Evolutionary conservation across 768 basidiomycete genomes (phyloP), one percentile per base, ranked within the genome.

Genomic region (Russula earlei): DNA sequence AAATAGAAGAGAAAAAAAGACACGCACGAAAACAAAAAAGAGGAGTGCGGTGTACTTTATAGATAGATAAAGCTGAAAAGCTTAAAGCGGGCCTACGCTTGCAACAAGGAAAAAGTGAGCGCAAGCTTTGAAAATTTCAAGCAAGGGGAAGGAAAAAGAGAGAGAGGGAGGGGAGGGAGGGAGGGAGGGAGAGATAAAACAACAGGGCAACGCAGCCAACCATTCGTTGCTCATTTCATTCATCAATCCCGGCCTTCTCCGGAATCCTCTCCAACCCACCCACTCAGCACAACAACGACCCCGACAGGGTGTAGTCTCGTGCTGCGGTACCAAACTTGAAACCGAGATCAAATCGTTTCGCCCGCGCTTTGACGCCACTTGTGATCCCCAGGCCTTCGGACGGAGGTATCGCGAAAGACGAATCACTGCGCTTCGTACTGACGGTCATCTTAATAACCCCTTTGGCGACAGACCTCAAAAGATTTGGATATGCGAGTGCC

Each of bases 261-360:
- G 38, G 6, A 45, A 19, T 1, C 80, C 47, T 82, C 66, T 36
- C 73, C 66, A 20, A 80, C 73, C 58, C 83, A 79, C 12, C 83
- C 71, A 2, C 81, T 78, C 51, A 92, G 68, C 2, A 83, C 69
- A n/a, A n/a, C n/a, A n/a, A n/a, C 3, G 79, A 87, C 54, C 72
- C 68, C 49, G 68, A 73, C 43, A 89, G 69, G 54, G 80, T 86
- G 67, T 82, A 91, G 66, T 87, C 84, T 25, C 82, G 81, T 1
- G 91, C 91, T 0, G 89, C 83, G 27, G 72, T 81, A 5, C 91
- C 91, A 57, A 82, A 90, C 8, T 71, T 61, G 58, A 75, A 76
- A 37, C 72, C 71, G 29, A 96, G 71, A 63, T 91, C 77, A 64
- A 87, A 91, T 34, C 64, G 68, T 46, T 71, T 58, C 0, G 81